phyloP scores from a whole-genome alignment of 495 filamentous ascomycete genomes.

The Neurospora discreta region DNA sequence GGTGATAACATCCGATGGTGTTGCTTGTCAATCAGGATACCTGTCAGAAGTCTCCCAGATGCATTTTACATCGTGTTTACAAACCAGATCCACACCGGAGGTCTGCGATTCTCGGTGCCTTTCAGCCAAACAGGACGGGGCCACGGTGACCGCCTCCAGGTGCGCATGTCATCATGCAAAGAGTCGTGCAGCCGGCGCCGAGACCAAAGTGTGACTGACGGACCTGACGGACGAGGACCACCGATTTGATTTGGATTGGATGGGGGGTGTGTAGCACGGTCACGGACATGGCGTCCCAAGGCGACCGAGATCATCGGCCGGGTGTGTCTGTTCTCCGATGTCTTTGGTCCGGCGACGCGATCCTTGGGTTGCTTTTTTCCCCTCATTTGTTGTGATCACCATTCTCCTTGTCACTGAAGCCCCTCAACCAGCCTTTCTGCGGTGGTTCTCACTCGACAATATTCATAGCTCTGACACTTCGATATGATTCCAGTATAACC shows the following conservation, averaged over 20 bases:
- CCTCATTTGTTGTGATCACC: background rate
- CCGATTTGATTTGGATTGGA: background rate
- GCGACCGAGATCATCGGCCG: slow-evolving; percentile 6
- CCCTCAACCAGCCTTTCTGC: too few relatives aligned
- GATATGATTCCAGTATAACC: too few relatives aligned
- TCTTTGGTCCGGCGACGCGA: background rate
- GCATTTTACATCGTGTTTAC: background rate
- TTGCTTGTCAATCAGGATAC: background rate
- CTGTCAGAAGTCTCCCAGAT: background rate
- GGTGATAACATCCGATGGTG: background rate
- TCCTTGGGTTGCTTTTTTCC: too few relatives aligned
- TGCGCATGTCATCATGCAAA: too few relatives aligned
- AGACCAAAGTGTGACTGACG: background rate
- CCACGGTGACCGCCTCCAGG: background rate
- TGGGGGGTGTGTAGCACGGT: background rate
- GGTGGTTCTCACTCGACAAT: background rate
- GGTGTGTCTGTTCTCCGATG: background rate
- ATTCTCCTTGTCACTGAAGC: too few relatives aligned
- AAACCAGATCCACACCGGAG: background rate
- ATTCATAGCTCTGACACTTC: background rate
- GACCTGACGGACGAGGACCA: background rate
- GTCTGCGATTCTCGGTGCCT: too few relatives aligned
- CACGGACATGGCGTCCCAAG: background rate
- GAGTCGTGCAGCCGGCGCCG: background rate
- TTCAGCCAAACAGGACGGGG: background rate